These are phyloP conservation scores for Dioszegia crocea DNA, from an alignment of 768 basidiomycete species.

Conservation along the genomic window DNA sequence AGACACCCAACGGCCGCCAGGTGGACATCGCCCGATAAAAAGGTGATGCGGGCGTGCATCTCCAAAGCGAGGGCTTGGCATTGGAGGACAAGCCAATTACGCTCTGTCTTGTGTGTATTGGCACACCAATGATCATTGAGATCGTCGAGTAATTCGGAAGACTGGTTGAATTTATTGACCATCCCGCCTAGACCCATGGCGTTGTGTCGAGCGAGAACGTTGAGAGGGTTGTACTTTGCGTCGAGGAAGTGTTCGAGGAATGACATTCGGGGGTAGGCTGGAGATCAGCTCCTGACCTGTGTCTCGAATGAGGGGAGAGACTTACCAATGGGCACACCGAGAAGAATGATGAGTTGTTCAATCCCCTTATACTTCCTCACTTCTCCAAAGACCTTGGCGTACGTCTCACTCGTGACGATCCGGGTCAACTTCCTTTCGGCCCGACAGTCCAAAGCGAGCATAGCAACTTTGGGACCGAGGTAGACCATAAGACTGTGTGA, in stretches of 20 bases:
- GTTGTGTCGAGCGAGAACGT: constrained; percentile 66
- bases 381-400: constrained; percentile 66
- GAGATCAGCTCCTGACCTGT: constrained; percentile 17
- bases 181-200: constrained; percentile 69
- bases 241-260: constrained; percentile 72
- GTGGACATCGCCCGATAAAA: constrained; percentile 90
- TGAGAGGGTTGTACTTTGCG: constrained; percentile 77
- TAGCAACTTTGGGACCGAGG: constrained; percentile 66
- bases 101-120: constrained; percentile 67
- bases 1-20: constrained; percentile 69
- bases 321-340: constrained; percentile 57
- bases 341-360: constrained; percentile 76
- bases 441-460: constrained; percentile 60
- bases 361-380: constrained; percentile 59
- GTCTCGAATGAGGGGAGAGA: not conserved
- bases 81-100: constrained; percentile 79
- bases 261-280: constrained; percentile 73
- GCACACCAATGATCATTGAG: constrained; percentile 91
- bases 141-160: constrained; percentile 87
- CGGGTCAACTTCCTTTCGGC: constrained; percentile 78
- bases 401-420: constrained; percentile 71
- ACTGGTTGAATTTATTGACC: constrained; percentile 49
- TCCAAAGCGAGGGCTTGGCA: constrained; percentile 67
- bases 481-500: constrained; percentile 78
- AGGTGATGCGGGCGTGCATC: constrained; percentile 69